These are phyloP conservation scores for Trifolium pratense DNA, from an alignment of 306 rosid genomes.

Conservation along the genomic window DNA sequence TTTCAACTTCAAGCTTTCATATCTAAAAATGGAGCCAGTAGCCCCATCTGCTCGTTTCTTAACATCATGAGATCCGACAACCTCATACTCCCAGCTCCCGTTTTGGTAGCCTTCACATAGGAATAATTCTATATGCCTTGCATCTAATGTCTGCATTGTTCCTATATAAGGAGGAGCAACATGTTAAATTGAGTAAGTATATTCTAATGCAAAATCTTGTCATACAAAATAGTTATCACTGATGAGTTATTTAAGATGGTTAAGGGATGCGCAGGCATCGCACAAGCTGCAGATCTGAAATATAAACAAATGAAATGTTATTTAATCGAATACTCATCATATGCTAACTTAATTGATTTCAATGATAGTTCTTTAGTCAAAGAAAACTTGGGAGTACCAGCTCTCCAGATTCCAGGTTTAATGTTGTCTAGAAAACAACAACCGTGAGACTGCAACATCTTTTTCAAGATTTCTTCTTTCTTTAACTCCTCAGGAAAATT, in stretches of 20 bases:
- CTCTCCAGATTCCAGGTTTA: constrained; percentile 90
- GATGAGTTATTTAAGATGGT: constrained; percentile 30
- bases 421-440: constrained; percentile 72
- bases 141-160: constrained; percentile 97
- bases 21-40: constrained; percentile 85
- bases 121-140: constrained; percentile 89
- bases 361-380: constrained; percentile 3
- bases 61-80: constrained; percentile 83
- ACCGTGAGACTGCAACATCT: constrained; percentile 66
- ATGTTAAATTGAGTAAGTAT: constrained; percentile 28
- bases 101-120: constrained; percentile 68
- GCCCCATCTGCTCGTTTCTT: constrained; percentile 81
- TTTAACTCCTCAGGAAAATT: constrained; percentile 50
- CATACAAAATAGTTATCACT: constrained; percentile 25
- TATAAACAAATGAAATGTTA: constrained; percentile 34
- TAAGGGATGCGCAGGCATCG: constrained; percentile 62
- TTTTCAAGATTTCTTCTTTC: constrained; percentile 50
- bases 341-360: constrained; percentile 25
- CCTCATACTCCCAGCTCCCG: constrained; percentile 88
- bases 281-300: constrained; percentile 95
- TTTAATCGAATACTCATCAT: constrained; percentile 17
- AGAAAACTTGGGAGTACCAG: constrained; percentile 60
- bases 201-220: constrained; percentile 27
- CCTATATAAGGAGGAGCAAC: constrained; percentile 55
- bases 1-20: too few relatives aligned